Evolutionary conservation across 1,139 yeast species (phyloP), one percentile per base, ranked within the genome.

Genomic region (Lodderomyces margitis): DNA sequence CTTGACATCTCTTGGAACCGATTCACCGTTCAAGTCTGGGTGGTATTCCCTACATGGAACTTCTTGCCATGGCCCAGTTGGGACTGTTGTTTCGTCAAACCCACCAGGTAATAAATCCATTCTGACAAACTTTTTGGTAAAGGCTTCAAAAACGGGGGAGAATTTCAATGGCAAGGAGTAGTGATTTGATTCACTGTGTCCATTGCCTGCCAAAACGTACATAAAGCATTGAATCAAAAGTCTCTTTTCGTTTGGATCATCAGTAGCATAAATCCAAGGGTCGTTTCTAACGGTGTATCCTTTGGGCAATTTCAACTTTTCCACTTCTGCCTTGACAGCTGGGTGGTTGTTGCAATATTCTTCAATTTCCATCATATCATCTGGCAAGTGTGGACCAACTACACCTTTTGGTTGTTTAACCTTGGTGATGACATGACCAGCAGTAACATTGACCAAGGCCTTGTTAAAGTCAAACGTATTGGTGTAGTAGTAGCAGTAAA

Each of bases 181-280:
- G 59, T 86, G 91, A 69, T 87, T 87, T 12, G 91, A 81, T 62
- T 87, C 95, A 27, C 78, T 65, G 61, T 87, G 92, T 27, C 76
- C 77, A 57, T 81, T 70, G 45, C 79, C 80, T 47, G 81, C 80
- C 57, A 80, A 80, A 48, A 88, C 77, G 64, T 87, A 87, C 82
- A 85, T 82, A 68, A 82, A 83, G 61, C 83, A 80, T 68, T 85
- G 92, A 53, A 83, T 67, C 66, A 82, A 70, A 23, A 83, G 80
- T 61, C 87, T 74, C 38, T 52, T 68, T 57, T 80, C 85, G 46
- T 75, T 72, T 38, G 74, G 64, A 52, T 76, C 78, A 59, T 84
- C 91, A 34, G 88, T 83, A 53, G 95, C 96, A 60, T 87, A 87
- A 74, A 87, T 87, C 95, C 96, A 87, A 40, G 94, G 91, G 59